Evolutionary conservation across 202 grass and related monocot genomes (phyloP).

Genomic region (Setaria viridis): DNA sequence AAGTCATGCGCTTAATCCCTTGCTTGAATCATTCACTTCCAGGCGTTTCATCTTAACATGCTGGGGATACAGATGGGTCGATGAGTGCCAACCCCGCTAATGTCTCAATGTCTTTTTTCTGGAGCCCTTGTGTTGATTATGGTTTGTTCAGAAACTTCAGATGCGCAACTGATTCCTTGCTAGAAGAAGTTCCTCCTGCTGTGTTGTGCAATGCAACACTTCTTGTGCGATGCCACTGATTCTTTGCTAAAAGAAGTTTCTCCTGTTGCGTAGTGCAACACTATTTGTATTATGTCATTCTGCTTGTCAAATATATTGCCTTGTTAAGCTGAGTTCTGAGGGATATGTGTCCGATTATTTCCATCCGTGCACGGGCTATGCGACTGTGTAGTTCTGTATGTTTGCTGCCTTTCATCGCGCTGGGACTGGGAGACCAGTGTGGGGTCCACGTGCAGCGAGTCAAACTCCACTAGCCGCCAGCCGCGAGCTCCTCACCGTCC

Average conservation of each 20-base stretch:
- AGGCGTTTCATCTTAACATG: neutral
- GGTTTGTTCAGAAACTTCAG: neutral
- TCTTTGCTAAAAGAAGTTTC: no score
- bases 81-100: neutral
- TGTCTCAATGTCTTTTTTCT: neutral
- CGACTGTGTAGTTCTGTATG: neutral
- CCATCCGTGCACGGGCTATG: neutral
- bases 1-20: neutral
- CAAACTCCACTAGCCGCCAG: neutral
- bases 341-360: neutral
- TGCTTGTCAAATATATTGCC: neutral
- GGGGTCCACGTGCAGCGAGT: neutral
- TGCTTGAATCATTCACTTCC: neutral
- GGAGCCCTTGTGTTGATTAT: neutral
- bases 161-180: neutral
- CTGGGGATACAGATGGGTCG: neutral
- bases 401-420: neutral
- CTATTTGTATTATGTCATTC: neutral
- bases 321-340: neutral
- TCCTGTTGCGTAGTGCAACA: no score
- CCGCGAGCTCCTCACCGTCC: conserved; percentile 7
- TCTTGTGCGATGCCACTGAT: neutral
- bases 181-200: no score
- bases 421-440: neutral
- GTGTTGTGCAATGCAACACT: no score